Evolutionary conservation across 1,284 basidiomycete species (phyloP).

Genomic region (Amylostereum chailletii): DNA sequence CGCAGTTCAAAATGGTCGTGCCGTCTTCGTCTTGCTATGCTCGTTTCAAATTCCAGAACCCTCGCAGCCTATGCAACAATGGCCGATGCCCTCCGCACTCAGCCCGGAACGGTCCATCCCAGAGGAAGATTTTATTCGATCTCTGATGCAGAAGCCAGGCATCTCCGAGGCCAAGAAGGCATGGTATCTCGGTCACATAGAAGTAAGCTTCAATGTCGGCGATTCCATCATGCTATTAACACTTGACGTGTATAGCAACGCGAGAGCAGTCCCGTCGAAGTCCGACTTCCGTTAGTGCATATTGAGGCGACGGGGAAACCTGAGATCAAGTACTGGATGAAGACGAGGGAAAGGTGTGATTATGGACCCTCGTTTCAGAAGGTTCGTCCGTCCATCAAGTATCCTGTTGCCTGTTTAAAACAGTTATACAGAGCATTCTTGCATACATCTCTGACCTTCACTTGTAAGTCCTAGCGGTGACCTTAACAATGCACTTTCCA

Average conservation of each 20-base stretch:
- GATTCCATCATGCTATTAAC: not conserved
- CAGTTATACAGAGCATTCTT: constrained; percentile 63
- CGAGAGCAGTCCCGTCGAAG: constrained; percentile 57
- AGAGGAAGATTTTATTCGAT: constrained; percentile 32
- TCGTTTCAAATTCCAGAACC: constrained; percentile 82
- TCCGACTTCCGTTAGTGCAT: constrained; percentile 38
- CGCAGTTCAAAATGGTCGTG: constrained; percentile 66
- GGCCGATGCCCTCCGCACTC: constrained; percentile 50
- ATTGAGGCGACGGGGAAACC: constrained; percentile 36
- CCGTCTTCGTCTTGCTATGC: constrained; percentile 78
- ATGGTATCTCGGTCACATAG: constrained; percentile 31
- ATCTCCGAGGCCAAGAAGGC: constrained; percentile 23
- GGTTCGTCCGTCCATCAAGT: constrained; percentile 28
- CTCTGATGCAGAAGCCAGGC: constrained; percentile 19
- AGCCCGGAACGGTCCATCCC: constrained; percentile 59
- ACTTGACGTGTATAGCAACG: constrained; percentile 44
- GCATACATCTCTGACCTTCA: constrained; percentile 81
- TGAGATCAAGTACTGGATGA: constrained; percentile 75
- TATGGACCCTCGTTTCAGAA: constrained; percentile 75
- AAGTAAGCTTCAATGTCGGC: constrained; percentile 25
- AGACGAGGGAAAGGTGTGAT: constrained; percentile 56
- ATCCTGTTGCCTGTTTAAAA: not conserved
- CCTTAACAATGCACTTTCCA: constrained; percentile 18
- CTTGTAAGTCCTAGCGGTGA: constrained; percentile 56
- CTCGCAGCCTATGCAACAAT: constrained; percentile 59